These are phyloP conservation scores for Wickerhamomyces bovis DNA, from an alignment of 805 yeast genomes.

Conservation along the genomic window DNA sequence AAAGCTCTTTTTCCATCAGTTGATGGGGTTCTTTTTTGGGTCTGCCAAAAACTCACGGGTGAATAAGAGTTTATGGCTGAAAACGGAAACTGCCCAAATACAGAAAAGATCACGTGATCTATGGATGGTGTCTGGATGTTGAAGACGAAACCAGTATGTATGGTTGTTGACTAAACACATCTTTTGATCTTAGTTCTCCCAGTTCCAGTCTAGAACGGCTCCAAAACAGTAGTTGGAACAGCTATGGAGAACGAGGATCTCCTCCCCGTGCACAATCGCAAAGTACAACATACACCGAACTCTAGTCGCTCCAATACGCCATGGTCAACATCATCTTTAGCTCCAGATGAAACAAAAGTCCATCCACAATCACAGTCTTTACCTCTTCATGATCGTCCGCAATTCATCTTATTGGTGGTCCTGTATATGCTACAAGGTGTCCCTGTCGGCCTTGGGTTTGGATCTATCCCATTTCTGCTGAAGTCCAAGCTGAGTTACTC, in stretches of 20 bases:
- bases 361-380: conserved; percentile 10
- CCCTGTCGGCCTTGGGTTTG: conserved; percentile 94
- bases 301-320: conserved; percentile 1
- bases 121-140: too few relatives aligned
- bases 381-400: conserved; percentile 54
- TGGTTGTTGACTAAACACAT: too few relatives aligned
- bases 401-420: conserved; percentile 65
- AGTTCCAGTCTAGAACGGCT: too few relatives aligned
- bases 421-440: conserved; percentile 90
- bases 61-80: background rate
- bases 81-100: too few relatives aligned
- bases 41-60: background rate
- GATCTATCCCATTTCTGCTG: conserved; percentile 84
- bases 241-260: background rate
- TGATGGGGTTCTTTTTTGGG: background rate
- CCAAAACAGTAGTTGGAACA: too few relatives aligned
- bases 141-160: too few relatives aligned
- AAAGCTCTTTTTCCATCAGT: background rate
- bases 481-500: conserved; percentile 80
- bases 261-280: conserved; percentile 7
- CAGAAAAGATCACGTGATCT: too few relatives aligned
- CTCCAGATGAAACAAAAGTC: background rate
- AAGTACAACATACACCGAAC: background rate
- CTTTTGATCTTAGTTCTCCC: too few relatives aligned
- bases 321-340: too few relatives aligned